These are phyloP conservation scores for Candida sakaeoensis DNA, from an alignment of 805 yeast genomes.

Conservation along the genomic window DNA sequence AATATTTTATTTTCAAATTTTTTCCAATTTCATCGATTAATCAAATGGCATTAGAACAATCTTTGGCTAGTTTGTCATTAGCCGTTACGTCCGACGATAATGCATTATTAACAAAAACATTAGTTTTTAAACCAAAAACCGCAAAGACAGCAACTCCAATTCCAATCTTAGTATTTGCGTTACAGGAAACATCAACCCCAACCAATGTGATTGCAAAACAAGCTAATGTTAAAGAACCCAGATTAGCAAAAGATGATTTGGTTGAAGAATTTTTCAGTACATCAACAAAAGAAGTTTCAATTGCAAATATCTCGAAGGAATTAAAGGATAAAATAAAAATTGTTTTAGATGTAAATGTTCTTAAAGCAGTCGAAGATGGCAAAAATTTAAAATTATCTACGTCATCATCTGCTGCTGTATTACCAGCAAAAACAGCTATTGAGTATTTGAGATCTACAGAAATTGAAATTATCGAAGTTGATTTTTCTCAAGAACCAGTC, in stretches of 20 bases:
- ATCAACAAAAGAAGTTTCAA: slow-evolving; percentile 57
- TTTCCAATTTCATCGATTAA: too few species aligned
- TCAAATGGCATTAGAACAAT: slow-evolving; percentile 62
- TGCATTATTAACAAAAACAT: slow-evolving; percentile 60
- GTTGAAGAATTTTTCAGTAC: slow-evolving; percentile 59
- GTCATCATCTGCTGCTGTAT: slow-evolving; percentile 47
- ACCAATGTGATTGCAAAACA: slow-evolving; percentile 58
- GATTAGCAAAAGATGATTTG: slow-evolving; percentile 81
- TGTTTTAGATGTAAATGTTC: slow-evolving; percentile 51
- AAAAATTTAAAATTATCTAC: slow-evolving; percentile 45
- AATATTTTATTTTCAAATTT: too few species aligned
- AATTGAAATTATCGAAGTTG: slow-evolving; percentile 51
- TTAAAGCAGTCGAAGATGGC: slow-evolving; percentile 30
- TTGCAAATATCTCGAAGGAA: slow-evolving; percentile 45
- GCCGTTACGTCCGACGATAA: slow-evolving; percentile 37
- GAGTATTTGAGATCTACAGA: slow-evolving; percentile 48
- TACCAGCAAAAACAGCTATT: slow-evolving; percentile 44
- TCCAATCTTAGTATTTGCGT: slow-evolving; percentile 78
- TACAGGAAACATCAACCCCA: slow-evolving; percentile 68
- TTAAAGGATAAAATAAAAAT: slow-evolving; percentile 57
- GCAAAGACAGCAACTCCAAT: slow-evolving; percentile 75
- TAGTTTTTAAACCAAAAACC: slow-evolving; percentile 89
- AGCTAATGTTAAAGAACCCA: slow-evolving; percentile 76
- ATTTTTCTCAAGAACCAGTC: slow-evolving; percentile 45
- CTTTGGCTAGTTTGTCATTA: slow-evolving; percentile 63